A percentile compares a stretch with the other conserved stretches of the same genome.
These are phyloP conservation scores for Penicillium rolfsii DNA, from an alignment of 2,329 filamentous ascomycete species.

Conservation along the genomic window DNA sequence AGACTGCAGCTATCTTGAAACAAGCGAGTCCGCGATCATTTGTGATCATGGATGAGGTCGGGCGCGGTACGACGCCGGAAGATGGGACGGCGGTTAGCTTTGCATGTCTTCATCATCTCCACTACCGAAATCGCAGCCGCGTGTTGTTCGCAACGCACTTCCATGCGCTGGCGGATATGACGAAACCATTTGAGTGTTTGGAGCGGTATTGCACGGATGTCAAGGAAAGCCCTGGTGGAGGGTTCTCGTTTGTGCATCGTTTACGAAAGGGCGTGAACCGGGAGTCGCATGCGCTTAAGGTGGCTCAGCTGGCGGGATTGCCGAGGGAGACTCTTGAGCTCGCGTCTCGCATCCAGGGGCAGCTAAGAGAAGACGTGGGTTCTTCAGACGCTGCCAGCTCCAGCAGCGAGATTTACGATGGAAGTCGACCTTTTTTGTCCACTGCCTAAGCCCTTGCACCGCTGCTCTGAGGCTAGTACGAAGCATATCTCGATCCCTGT, in stretches of 20 bases:
- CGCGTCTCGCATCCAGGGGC: constrained; percentile 62
- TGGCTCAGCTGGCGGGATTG: constrained; percentile 83
- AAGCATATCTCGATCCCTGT: not conserved
- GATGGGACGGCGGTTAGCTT: constrained; percentile 90
- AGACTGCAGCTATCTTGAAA: constrained; percentile 87
- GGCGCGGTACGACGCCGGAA: constrained; percentile 88
- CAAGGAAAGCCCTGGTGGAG: constrained; percentile 68
- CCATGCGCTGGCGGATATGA: constrained; percentile 80
- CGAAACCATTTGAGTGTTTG: constrained; percentile 60
- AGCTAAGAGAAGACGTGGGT: constrained; percentile 20
- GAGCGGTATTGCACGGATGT: constrained; percentile 89
- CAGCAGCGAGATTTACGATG: not conserved
- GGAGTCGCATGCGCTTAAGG: constrained; percentile 88
- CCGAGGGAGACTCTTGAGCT: constrained; percentile 72
- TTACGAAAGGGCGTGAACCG: constrained; percentile 81
- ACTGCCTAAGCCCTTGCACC: not conserved
- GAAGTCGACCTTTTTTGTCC: not conserved
- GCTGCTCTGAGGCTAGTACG: not conserved
- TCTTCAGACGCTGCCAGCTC: not conserved
- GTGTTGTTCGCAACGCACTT: constrained; percentile 96
- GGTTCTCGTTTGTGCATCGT: constrained; percentile 84
- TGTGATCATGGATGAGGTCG: constrained; percentile 98
- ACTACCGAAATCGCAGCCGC: constrained; percentile 74
- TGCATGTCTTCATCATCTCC: constrained; percentile 82
- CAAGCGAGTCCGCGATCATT: constrained; percentile 82